phyloP scores from a whole-genome alignment of 176 grass and related monocot species.

The Otatea glauca region DNA sequence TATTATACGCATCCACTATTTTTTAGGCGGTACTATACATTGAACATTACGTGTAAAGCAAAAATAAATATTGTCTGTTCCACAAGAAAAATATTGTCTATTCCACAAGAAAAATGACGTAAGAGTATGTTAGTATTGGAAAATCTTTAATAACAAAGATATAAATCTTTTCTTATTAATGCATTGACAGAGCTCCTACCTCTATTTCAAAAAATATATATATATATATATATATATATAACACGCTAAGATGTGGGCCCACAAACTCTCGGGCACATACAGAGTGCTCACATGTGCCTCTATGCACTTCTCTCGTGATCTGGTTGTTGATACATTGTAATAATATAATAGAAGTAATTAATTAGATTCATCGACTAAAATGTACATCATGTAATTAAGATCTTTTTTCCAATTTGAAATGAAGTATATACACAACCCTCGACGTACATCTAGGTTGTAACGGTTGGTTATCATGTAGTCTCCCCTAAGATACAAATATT shows the following conservation, averaged over 20 bases:
- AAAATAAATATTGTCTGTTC: background rate
- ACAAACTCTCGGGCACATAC: background rate
- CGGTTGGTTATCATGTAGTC: background rate
- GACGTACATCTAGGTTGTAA: background rate
- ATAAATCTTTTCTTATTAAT: too few species aligned
- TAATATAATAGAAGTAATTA: background rate
- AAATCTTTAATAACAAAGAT: background rate
- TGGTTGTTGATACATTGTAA: background rate
- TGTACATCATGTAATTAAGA: background rate
- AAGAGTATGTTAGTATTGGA: background rate
- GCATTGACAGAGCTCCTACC: too few species aligned
- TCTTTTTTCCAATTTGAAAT: background rate
- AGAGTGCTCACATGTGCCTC: background rate
- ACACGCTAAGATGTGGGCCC: background rate
- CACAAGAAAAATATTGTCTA: background rate
- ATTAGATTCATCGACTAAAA: background rate
- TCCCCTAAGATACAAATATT: background rate
- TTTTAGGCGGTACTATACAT: too few species aligned
- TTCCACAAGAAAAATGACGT: background rate
- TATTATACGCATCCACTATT: background rate
- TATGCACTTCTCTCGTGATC: background rate
- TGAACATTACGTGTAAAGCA: background rate
- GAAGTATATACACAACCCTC: background rate
- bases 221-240: too few species aligned
- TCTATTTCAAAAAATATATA: too few species aligned